Conservation (phyloP, 495 filamentous ascomycete species). For the Xylaria bambusicola region DNA sequence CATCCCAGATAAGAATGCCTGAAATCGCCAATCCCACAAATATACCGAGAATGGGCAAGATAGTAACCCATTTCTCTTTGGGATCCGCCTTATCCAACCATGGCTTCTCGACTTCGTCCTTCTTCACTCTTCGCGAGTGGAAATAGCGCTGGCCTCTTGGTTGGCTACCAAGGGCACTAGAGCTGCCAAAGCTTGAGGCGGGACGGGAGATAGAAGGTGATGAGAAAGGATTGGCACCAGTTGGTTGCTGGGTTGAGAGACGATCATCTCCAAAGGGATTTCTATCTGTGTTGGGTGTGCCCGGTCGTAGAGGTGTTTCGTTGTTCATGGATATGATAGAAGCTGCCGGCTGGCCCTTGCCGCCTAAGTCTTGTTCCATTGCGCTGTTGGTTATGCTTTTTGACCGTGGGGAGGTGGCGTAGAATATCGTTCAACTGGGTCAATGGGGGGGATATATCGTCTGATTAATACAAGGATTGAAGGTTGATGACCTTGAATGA, state of each 20-base stretch:
- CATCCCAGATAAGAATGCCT: constrained; percentile 71
- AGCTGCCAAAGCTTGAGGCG: constrained; percentile 52
- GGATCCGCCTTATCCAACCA: constrained; percentile 71
- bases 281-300: constrained; percentile 43
- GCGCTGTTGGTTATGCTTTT: neutral
- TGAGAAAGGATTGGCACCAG: constrained; percentile 54
- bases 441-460: too few species aligned
- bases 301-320: constrained; percentile 39
- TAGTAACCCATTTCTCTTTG: constrained; percentile 82
- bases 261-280: constrained; percentile 39
- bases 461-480: too few species aligned
- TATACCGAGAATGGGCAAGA: constrained; percentile 71
- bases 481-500: too few species aligned
- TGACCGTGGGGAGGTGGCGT: too few species aligned
- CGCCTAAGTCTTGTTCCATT: constrained; percentile 28
- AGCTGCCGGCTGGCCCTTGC: constrained; percentile 16
- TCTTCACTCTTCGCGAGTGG: constrained; percentile 70
- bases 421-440: too few species aligned
- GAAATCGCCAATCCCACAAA: constrained; percentile 64
- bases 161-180: constrained; percentile 41
- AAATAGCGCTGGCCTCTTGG: constrained; percentile 61
- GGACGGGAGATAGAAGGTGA: constrained; percentile 59
- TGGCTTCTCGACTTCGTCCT: constrained; percentile 68
- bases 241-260: constrained; percentile 33
- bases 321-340: constrained; percentile 29